Evolutionary conservation across 2,329 filamentous ascomycete genomes (phyloP).

Genomic region (Microdochium trichocladiopsis): DNA sequence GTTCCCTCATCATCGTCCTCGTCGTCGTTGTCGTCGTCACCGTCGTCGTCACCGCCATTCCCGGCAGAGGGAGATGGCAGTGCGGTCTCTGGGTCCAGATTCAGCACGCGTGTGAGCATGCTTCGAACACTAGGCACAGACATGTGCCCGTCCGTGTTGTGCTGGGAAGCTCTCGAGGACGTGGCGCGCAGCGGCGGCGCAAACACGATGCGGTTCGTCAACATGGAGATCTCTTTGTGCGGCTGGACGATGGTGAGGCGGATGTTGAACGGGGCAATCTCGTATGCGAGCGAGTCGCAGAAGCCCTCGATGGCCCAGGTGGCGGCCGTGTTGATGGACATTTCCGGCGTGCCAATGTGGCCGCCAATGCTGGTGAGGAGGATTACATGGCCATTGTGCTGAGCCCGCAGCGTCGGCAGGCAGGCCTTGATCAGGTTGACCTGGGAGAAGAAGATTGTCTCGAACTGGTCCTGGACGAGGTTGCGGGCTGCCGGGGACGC

Average conservation of each 20-base stretch:
- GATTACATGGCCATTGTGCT: conserved; percentile 83
- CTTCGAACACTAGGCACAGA: conserved; percentile 76
- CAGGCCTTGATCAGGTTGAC: conserved; percentile 92
- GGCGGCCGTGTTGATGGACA: conserved; percentile 85
- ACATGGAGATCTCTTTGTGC: conserved; percentile 81
- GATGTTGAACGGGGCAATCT: conserved; percentile 94
- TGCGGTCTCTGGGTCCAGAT: conserved; percentile 63
- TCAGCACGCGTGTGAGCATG: conserved; percentile 73
- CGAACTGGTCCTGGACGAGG: conserved; percentile 85
- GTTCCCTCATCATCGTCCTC: conserved; percentile 5
- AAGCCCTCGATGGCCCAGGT: conserved; percentile 95
- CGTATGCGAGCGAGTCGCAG: conserved; percentile 91
- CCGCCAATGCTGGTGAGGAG: conserved; percentile 85
- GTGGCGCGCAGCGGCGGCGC: conserved; percentile 74
- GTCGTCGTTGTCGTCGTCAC: not conserved
- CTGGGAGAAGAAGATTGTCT: conserved; percentile 89
- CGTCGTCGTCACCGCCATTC: not conserved
- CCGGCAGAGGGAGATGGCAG: conserved; percentile 18
- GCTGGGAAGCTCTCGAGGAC: too few relatives aligned
- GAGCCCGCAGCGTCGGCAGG: conserved; percentile 70
- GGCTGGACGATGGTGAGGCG: conserved; percentile 94
- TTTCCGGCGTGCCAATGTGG: conserved; percentile 85
- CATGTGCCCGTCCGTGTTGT: conserved; percentile 52
- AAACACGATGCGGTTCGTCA: conserved; percentile 82
- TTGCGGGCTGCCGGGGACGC: conserved; percentile 66